phyloP scores from a whole-genome alignment of 495 filamentous ascomycete genomes.

The Podospora anserina region DNA sequence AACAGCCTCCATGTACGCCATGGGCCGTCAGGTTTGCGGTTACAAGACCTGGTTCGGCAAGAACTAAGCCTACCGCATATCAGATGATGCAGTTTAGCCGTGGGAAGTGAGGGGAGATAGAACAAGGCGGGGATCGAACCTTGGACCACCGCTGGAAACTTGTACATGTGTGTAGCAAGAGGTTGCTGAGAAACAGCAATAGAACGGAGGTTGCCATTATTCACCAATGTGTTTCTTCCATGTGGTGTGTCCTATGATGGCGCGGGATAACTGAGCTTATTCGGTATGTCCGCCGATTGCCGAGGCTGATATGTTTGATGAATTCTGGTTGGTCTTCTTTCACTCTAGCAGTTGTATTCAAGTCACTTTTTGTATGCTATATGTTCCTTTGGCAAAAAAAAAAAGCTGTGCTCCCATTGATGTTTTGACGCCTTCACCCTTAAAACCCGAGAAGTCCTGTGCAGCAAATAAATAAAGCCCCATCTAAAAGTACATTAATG shows the following conservation, averaged over 20 bases:
- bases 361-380: not conserved
- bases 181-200: slow-evolving; percentile 13
- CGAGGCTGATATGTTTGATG: too few species aligned
- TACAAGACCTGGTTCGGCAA: slow-evolving; percentile 87
- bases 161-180: slow-evolving; percentile 14
- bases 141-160: not conserved
- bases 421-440: slow-evolving; percentile 16
- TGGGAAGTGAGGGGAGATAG: slow-evolving; percentile 23
- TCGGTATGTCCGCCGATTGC: too few species aligned
- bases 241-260: not conserved
- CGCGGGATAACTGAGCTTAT: too few species aligned
- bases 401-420: slow-evolving; percentile 14
- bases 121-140: not conserved
- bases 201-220: not conserved
- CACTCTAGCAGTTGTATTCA: too few species aligned
- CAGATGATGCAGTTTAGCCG: not conserved
- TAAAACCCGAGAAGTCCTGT: slow-evolving; percentile 12
- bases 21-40: slow-evolving; percentile 58
- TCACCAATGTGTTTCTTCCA: not conserved
- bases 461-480: slow-evolving; percentile 7
- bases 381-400: not conserved
- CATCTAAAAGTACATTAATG: slow-evolving; percentile 24
- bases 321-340: too few species aligned
- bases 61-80: slow-evolving; percentile 42
- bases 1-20: slow-evolving; percentile 58